phyloP scores from a whole-genome alignment of 1,284 basidiomycete genomes.

The Peniophora sp. region DNA sequence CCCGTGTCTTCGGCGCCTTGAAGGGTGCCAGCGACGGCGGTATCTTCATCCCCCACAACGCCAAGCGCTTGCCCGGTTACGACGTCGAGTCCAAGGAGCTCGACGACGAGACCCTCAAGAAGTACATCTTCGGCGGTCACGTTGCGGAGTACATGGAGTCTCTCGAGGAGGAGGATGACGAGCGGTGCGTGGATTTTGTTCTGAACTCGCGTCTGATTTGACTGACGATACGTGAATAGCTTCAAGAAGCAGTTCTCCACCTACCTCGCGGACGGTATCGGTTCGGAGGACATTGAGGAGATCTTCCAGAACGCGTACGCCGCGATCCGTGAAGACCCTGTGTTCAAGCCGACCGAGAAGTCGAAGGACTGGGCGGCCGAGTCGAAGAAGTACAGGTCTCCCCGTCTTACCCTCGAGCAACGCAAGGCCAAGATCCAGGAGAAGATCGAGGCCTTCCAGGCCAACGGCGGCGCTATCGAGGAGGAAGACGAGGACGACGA shows the following conservation, averaged over 20 bases:
- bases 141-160: constrained; percentile 99
- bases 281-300: constrained; percentile 97
- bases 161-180: constrained; percentile 99
- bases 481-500: constrained; percentile 42
- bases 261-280: constrained; percentile 93
- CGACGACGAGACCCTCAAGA: constrained; percentile 91
- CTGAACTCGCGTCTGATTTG: not conserved
- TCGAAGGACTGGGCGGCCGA: constrained; percentile 90
- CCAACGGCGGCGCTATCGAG: constrained; percentile 39
- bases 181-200: constrained; percentile 51
- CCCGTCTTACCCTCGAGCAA: constrained; percentile 74
- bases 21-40: constrained; percentile 99
- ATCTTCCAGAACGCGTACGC: constrained; percentile 88
- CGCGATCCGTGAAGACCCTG: constrained; percentile 93
- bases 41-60: constrained; percentile 96
- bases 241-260: constrained; percentile 99
- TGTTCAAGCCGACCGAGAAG: constrained; percentile 90
- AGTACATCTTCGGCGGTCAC: constrained; percentile 98
- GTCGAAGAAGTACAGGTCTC: constrained; percentile 64
- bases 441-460: constrained; percentile 84
- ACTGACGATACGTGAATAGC: constrained; percentile 27
- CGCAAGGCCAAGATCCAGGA: constrained; percentile 71
- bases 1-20: constrained; percentile 97
- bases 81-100: constrained; percentile 93
- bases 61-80: constrained; percentile 98